Evolutionary conservation across 805 yeast species (phyloP), one percentile per base, ranked within the genome.

Genomic region (Starmerella gropengiesseri): DNA sequence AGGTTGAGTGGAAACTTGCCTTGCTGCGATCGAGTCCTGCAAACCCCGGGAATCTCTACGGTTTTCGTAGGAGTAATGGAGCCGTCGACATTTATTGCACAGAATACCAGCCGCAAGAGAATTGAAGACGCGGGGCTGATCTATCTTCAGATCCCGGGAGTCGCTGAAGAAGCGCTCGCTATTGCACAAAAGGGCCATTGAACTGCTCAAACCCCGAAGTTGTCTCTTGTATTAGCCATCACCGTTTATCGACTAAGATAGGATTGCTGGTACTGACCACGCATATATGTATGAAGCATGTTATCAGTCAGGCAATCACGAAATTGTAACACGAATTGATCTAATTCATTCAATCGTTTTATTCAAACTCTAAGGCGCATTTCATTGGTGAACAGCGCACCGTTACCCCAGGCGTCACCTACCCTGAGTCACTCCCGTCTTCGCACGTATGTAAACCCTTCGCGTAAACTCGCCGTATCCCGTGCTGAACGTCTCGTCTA

Each of bases 31-130:
- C 69, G 97, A 22, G 76, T 91, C 6, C 55, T 87, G 38, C 68
- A 64, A 4, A 60, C 75, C 0, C 67, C 64, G 1, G 36, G 31
- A 5, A 78, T 89, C 47, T 68, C 66, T 17, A 75, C 91, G 0
- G 87, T 87, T 20, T 85, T 81, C 64, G 95, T 89, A 5, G 98
- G 97, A 1, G 91, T 86, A 1, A 58, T 77, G 49, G 98, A 91
- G 61, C 98, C 98, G 0, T 79, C 75, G 26, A 82, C 81, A 1
- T 91, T 91, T 65, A 82, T 91, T n/a, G 69, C 75, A 55, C 71
- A 78, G 45, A 91, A 91, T 56, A 67, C 72, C 4, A 82, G 94
- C 13, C 63, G 63, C 18, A 57, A 61, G 6, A 73, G 71, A 54
- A 64, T 91, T 33, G 64, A 64, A n/a, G 67, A 58, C 0, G 66